These are phyloP conservation scores for Myriosclerotinia duriaeana DNA, from an alignment of 2,329 filamentous ascomycete species.

Conservation along the genomic window DNA sequence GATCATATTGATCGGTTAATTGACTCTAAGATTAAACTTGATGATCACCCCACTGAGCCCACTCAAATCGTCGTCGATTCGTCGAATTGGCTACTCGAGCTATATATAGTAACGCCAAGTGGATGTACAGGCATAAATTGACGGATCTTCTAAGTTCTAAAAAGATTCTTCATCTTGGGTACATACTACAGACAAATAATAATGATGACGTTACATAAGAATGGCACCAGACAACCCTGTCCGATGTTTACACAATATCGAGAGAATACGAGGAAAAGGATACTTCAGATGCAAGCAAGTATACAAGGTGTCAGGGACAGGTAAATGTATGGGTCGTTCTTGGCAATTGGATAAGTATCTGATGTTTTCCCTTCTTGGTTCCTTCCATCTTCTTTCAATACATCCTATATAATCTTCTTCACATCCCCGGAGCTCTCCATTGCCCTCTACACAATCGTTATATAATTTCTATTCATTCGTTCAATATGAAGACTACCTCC, in stretches of 20 bases:
- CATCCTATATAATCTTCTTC: conserved; percentile 1
- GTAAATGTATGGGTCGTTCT: conserved; percentile 2
- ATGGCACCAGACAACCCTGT: conserved; percentile 8
- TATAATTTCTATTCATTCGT: not conserved
- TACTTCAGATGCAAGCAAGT: conserved; percentile 5
- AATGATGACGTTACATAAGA: conserved; percentile 12
- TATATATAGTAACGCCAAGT: conserved; percentile 19
- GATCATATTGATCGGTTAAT: not conserved
- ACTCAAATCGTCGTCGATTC: no score
- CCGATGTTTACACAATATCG: not conserved
- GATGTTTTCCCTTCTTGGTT: not conserved
- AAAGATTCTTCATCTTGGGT: conserved; percentile 7
- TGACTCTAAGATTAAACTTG: conserved; percentile 9
- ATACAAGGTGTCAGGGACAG: not conserved
- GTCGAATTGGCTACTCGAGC: not conserved
- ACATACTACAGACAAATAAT: not conserved
- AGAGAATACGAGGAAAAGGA: conserved; percentile 9
- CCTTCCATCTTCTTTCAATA: not conserved
- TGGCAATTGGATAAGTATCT: conserved; percentile 20
- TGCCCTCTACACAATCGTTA: conserved; percentile 20
- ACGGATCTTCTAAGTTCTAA: conserved; percentile 14
- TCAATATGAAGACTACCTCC: conserved; percentile 32
- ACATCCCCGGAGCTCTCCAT: conserved; percentile 1
- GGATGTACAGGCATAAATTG: conserved; percentile 1
- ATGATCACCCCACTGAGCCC: conserved; percentile 4